Base-by-base conservation (phyloP, 169 alveolate genomes). In the Neospora caninum region DNA sequence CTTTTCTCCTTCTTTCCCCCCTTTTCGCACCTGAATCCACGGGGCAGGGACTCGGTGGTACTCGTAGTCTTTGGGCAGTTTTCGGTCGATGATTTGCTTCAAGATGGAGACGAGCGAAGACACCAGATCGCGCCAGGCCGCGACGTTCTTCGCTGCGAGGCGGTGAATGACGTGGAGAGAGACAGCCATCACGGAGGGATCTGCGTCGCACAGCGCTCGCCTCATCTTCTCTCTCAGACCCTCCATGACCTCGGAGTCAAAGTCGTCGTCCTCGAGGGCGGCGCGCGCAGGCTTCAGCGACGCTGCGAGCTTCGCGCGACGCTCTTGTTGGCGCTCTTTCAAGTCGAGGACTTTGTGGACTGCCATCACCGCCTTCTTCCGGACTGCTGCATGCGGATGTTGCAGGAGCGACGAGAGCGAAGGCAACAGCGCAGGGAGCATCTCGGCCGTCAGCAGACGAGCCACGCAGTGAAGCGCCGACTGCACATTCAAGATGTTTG, bases 1-100 rank as follows among this genome's bases (percentile, higher is more conserved):
- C 6, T 20, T 25, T 20, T 25, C 58, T 13, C 22, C 58, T 49
- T 4, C 58, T 13, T 49, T 13, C 13, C 13, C 13, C 4, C 58
- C 13, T 49, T 49, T 13, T 49, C 39, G 9, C 45, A 98, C 98
- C 96, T 99, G 98, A 70, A 98, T 96, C 99, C 99, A 99, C n/a
- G 99, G 99, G 20, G 99, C 99, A 39, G 99, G 99, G 91, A 99
- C 96, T 67, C 99, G 95, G 94, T 98, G 99, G 95, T 99, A 99
- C 92, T 99, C 99, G 95, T 96, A 99, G 70, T 98, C 99, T 91
- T 98, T 96, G 64, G 99, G 99, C 80, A 98, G 96, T 94, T 98
- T 97, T 93, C 98, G 98, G 43, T 98, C 99, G 39, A 98, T 96
- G 45, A 99, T 96, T 97, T 98, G 98, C 92, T 98, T 98, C 94